Evolutionary conservation across 352 stramenopile species (phyloP).

Genomic region (Pythium graminicola): DNA sequence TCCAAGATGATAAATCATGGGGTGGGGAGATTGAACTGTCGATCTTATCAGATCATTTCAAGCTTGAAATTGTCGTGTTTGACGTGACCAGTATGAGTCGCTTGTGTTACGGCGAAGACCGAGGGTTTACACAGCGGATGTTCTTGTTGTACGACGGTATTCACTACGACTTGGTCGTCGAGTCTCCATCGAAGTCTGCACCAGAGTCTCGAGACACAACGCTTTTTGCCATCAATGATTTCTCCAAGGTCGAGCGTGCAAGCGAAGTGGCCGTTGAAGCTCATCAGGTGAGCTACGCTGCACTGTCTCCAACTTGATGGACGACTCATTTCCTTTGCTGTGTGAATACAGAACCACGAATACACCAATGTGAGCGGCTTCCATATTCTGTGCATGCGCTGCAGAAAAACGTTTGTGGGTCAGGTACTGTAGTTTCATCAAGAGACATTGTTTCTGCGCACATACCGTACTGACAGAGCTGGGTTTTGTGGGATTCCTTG

Average conservation of each 20-base stretch:
- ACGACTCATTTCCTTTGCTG: neutral
- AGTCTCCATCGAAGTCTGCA: constrained; percentile 39
- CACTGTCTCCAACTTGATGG: too few species aligned
- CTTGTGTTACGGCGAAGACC: constrained; percentile 75
- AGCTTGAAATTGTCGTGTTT: constrained; percentile 81
- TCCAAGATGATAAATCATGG: constrained; percentile 76
- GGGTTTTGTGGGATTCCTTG: neutral
- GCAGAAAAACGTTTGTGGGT: constrained; percentile 54
- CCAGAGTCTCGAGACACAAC: constrained; percentile 48
- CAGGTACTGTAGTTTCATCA: constrained; percentile 13
- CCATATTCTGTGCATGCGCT: constrained; percentile 66
- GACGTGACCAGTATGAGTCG: constrained; percentile 82
- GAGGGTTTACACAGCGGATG: constrained; percentile 75
- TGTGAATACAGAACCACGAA: constrained; percentile 51
- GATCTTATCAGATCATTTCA: constrained; percentile 70
- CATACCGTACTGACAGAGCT: neutral
- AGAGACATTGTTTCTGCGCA: too few species aligned
- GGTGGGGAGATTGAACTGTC: constrained; percentile 84
- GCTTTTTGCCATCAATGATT: constrained; percentile 80
- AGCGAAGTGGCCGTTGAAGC: constrained; percentile 78
- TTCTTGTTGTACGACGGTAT: constrained; percentile 85
- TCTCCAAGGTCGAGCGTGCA: constrained; percentile 70
- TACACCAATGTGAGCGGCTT: constrained; percentile 72
- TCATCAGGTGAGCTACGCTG: constrained; percentile 47
- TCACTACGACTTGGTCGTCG: constrained; percentile 79